A percentile compares a stretch with the other conserved stretches of the same genome.
These are phyloP conservation scores for Calonectria pauciramosa DNA, from an alignment of 2,329 filamentous ascomycete species.

Conservation along the genomic window DNA sequence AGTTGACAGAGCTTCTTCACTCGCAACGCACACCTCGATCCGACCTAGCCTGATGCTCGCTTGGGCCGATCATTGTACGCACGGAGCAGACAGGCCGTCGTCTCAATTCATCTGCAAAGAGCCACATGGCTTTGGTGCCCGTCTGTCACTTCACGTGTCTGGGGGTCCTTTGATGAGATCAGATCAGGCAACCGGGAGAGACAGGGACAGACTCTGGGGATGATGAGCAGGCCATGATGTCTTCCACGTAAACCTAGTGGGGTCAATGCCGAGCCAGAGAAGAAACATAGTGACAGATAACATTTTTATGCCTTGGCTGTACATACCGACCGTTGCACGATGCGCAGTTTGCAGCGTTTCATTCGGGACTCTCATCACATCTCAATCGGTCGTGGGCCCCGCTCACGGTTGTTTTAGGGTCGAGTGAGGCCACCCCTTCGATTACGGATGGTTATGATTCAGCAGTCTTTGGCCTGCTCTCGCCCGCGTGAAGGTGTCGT, in stretches of 20 bases:
- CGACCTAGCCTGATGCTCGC: conserved; percentile 10
- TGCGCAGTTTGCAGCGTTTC: conserved; percentile 6
- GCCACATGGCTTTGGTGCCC: conserved; percentile 7
- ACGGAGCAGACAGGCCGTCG: not conserved
- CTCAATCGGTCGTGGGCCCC: conserved; percentile 14
- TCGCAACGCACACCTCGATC: conserved; percentile 25
- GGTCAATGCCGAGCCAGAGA: not conserved
- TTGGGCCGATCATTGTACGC: conserved; percentile 3
- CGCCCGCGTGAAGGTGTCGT: not conserved
- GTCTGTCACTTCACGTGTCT: conserved; percentile 19
- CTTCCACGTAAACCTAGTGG: conserved; percentile 2
- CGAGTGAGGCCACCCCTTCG: conserved; percentile 5
- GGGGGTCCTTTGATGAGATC: not conserved
- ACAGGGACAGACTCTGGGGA: not conserved
- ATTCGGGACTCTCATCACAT: conserved; percentile 17
- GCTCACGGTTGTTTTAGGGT: conserved; percentile 13
- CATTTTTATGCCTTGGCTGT: conserved; percentile 4
- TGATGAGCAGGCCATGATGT: not conserved
- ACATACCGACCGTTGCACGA: not conserved
- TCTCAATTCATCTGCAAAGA: conserved; percentile 5
- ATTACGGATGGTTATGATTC: conserved; percentile 3
- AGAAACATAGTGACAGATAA: conserved; percentile 19
- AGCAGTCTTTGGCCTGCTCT: not conserved
- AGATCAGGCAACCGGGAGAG: not conserved
- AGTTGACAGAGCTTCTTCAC: not conserved